phyloP scores from a whole-genome alignment of 805 yeast genomes.

The Hanseniaspora vineae region DNA sequence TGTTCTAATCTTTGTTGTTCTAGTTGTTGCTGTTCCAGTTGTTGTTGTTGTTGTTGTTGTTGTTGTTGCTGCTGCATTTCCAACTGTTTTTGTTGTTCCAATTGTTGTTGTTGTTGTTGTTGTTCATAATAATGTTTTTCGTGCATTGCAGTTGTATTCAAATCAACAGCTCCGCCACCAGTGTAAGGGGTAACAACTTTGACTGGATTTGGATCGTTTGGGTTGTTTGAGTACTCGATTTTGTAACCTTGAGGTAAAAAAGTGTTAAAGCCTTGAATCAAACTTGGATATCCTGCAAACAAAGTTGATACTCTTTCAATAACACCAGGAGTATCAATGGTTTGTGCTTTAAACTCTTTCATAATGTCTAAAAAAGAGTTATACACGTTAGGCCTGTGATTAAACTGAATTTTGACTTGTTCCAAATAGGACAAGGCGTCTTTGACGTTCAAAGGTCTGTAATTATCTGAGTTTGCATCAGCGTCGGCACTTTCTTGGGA shows the following conservation, averaged over 20 bases:
- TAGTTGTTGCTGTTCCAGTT: conserved; percentile 12
- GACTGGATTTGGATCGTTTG: conserved; percentile 83
- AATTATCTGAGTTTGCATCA: conserved; percentile 18
- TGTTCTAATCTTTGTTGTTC: conserved; percentile 8
- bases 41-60: conserved; percentile 6
- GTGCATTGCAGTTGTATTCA: conserved; percentile 8
- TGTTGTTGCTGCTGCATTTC: conserved; percentile 10
- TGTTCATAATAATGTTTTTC: conserved; percentile 21
- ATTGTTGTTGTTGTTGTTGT: conserved; percentile 11
- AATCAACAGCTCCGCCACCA: conserved; percentile 23
- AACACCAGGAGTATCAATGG: conserved; percentile 96
- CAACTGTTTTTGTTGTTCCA: conserved; percentile 6
- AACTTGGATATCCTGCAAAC: conserved; percentile 83
- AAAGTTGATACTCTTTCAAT: conserved; percentile 87
- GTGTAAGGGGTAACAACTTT: conserved; percentile 95
- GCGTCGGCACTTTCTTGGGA: conserved; percentile 3
- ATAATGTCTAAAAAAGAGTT: conserved; percentile 92
- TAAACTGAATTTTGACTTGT: conserved; percentile 88
- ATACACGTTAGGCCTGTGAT: conserved; percentile 87
- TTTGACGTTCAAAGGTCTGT: conserved; percentile 82
- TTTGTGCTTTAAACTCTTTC: conserved; percentile 97
- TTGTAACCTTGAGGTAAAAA: conserved; percentile 93
- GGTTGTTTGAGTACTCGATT: conserved; percentile 82
- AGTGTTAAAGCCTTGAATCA: conserved; percentile 95
- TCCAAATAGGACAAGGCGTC: conserved; percentile 94